These are phyloP conservation scores for Dalbergia cochinchinensis DNA, from an alignment of 306 rosid genomes.

Conservation along the genomic window DNA sequence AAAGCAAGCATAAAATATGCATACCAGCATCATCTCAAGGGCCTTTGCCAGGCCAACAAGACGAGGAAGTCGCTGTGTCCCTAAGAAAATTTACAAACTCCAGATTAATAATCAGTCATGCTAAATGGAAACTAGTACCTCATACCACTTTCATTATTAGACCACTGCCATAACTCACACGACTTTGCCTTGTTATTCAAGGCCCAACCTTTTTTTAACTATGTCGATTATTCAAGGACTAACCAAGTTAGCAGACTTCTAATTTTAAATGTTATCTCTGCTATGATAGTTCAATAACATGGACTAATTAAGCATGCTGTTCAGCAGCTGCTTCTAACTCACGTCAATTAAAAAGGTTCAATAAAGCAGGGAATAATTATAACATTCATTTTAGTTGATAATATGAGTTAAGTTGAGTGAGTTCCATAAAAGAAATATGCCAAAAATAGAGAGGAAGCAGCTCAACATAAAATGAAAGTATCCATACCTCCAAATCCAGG, in stretches of 20 bases:
- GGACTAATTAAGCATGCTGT: conserved; percentile 14
- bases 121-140: conserved; percentile 11
- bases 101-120: conserved; percentile 41
- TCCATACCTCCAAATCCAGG: conserved; percentile 96
- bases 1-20: conserved; percentile 37
- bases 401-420: not conserved
- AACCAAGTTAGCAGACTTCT: not conserved
- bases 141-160: conserved; percentile 16
- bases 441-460: conserved; percentile 22
- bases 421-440: conserved; percentile 4
- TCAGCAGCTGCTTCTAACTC: conserved; percentile 8
- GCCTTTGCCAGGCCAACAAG: conserved; percentile 95
- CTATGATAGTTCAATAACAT: conserved; percentile 5
- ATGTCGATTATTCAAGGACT: conserved; percentile 25
- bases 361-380: not conserved
- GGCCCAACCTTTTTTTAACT: not conserved
- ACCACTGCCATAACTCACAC: conserved; percentile 9
- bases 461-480: not conserved
- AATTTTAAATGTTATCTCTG: conserved; percentile 17
- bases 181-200: conserved; percentile 1
- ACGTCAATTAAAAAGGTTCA: conserved; percentile 8
- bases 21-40: conserved; percentile 95
- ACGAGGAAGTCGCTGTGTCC: conserved; percentile 98
- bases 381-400: not conserved
- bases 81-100: conserved; percentile 58